These are phyloP conservation scores for Fusarium devonianum DNA, from an alignment of 2,329 filamentous ascomycete species.

Conservation along the genomic window DNA sequence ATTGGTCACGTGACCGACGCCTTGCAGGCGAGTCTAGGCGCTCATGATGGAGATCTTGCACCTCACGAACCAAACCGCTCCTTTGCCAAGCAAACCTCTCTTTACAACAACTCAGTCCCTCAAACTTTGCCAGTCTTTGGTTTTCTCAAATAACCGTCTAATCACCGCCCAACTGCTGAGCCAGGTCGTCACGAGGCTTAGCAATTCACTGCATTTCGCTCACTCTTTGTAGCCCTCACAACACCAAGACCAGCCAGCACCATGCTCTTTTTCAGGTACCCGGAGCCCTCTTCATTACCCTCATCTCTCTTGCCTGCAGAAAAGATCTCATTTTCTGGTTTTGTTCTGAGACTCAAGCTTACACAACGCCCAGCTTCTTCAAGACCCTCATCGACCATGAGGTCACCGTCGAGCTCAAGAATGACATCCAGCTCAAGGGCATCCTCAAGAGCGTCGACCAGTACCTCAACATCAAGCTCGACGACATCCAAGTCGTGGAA, in stretches of 20 bases:
- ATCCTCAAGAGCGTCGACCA: conserved; percentile 97
- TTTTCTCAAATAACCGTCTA: background rate
- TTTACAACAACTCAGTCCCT: background rate
- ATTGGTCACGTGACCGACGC: conserved; percentile 22
- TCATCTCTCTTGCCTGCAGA: background rate
- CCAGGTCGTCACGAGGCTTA: background rate
- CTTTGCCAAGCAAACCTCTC: conserved; percentile 2
- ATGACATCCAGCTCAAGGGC: conserved; percentile 96
- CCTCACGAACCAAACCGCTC: conserved; percentile 22
- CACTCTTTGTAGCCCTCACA: background rate
- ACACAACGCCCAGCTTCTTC: conserved; percentile 75
- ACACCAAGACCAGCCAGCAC: conserved; percentile 43
- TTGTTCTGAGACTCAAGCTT: background rate
- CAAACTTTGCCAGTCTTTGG: background rate
- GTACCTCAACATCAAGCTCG: conserved; percentile 98
- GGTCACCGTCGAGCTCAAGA: conserved; percentile 98
- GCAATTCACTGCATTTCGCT: background rate
- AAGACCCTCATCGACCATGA: conserved; percentile 97
- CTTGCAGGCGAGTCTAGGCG: conserved; percentile 8
- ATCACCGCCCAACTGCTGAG: background rate
- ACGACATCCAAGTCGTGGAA: conserved; percentile 91
- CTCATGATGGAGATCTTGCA: conserved; percentile 34
- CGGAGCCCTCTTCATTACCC: background rate
- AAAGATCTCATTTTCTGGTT: background rate
- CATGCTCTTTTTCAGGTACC: conserved; percentile 58